phyloP scores from a whole-genome alignment of 2,329 filamentous ascomycete genomes.

The Talaromyces sp. region DNA sequence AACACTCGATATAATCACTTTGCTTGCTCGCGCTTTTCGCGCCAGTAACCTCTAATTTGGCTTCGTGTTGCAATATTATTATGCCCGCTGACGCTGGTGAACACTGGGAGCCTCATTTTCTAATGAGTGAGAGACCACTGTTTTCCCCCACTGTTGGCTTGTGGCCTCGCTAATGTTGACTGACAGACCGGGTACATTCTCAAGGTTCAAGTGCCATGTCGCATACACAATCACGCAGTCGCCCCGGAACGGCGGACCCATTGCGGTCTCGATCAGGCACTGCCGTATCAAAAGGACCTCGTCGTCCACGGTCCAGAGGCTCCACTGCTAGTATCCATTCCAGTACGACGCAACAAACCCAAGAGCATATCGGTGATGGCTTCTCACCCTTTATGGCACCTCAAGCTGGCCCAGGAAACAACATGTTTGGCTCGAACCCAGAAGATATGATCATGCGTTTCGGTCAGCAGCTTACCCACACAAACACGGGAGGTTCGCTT shows the following conservation, averaged over 20 bases:
- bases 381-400: conserved; percentile 36
- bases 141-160: not conserved
- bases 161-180: conserved; percentile 9
- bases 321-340: conserved; percentile 47
- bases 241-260: conserved; percentile 38
- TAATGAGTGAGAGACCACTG: conserved; percentile 13
- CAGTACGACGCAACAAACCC: conserved; percentile 41
- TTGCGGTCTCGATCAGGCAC: conserved; percentile 39
- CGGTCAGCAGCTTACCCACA: conserved; percentile 39
- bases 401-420: conserved; percentile 29
- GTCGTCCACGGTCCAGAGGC: conserved; percentile 41
- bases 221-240: conserved; percentile 35
- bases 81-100: conserved; percentile 33
- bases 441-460: conserved; percentile 45
- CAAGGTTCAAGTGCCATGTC: conserved; percentile 34
- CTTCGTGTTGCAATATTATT: conserved; percentile 11
- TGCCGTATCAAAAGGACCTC: conserved; percentile 34
- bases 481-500: conserved; percentile 29
- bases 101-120: conserved; percentile 15
- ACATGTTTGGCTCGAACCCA: conserved; percentile 35
- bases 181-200: conserved; percentile 31
- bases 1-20: conserved; percentile 21
- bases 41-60: not conserved
- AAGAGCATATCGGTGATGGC: conserved; percentile 35
- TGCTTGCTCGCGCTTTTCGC: conserved; percentile 6